Evolutionary conservation across 495 filamentous ascomycete genomes (phyloP).

Genomic region (Tuber indicum): DNA sequence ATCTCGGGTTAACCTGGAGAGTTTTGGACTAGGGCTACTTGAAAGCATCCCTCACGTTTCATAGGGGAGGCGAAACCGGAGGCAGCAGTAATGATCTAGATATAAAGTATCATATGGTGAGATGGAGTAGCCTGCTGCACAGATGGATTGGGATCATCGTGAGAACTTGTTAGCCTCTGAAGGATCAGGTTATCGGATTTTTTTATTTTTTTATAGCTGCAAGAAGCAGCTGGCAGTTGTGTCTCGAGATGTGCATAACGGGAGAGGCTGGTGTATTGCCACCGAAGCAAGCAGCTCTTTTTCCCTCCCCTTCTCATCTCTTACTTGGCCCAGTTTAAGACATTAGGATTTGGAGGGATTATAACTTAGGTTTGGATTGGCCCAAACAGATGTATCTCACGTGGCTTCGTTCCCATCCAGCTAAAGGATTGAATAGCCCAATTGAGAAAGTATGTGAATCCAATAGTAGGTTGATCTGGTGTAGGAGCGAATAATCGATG

Average conservation of each 20-base stretch:
- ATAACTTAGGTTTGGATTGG: neutral
- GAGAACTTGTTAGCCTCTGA: neutral
- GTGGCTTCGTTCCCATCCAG: neutral
- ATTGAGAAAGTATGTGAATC: neutral
- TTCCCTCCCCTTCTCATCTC: neutral
- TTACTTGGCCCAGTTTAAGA: constrained; percentile 19
- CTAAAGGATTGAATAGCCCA: neutral
- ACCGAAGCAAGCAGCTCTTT: constrained; percentile 16
- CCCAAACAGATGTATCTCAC: neutral
- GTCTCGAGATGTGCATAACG: constrained; percentile 21
- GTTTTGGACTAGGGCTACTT: neutral
- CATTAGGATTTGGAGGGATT: neutral
- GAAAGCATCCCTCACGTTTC: neutral
- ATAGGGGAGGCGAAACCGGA: neutral
- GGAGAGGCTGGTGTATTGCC: constrained; percentile 28
- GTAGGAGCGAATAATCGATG: neutral
- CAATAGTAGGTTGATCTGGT: neutral
- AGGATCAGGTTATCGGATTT: neutral
- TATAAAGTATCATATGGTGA: neutral
- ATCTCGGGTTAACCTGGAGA: neutral
- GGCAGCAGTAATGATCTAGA: neutral
- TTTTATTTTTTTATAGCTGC: neutral
- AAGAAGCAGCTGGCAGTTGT: constrained; percentile 16
- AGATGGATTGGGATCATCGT: neutral
- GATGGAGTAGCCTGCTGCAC: neutral